A percentile compares a stretch with the other conserved stretches of the same genome.
These are phyloP conservation scores for Alternaria angustiovoidea DNA, from an alignment of 2,329 filamentous ascomycete species.

Conservation along the genomic window DNA sequence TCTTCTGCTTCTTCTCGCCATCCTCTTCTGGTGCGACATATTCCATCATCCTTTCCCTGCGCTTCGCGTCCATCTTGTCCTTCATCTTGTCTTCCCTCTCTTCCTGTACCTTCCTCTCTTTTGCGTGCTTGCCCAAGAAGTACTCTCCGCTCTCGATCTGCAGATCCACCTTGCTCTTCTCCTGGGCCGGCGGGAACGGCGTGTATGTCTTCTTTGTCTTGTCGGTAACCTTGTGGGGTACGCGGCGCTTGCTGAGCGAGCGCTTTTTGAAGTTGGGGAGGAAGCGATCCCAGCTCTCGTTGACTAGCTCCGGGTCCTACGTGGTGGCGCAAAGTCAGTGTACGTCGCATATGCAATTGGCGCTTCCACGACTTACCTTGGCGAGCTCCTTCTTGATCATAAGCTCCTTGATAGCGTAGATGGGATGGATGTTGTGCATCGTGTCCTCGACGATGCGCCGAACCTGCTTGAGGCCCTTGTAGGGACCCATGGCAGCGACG, in stretches of 20 bases:
- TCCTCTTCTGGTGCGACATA: conserved; percentile 88
- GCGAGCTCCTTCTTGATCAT: conserved; percentile 94
- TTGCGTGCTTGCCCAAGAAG: conserved; percentile 91
- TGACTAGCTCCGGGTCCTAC: conserved; percentile 77
- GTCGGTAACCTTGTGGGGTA: conserved; percentile 86
- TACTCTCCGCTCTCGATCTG: conserved; percentile 99
- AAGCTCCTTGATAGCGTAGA: conserved; percentile 93
- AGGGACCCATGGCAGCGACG: conserved; percentile 88
- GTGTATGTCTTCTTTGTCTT: conserved; percentile 96
- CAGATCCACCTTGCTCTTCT: conserved; percentile 98
- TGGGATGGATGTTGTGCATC: conserved; percentile 91
- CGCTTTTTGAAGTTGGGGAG: conserved; percentile 97
- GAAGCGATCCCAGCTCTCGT: conserved; percentile 95
- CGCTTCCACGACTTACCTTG: conserved; percentile 56
- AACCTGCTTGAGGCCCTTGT: conserved; percentile 92
- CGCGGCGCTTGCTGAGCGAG: conserved; percentile 81
- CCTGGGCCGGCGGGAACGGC: conserved; percentile 92
- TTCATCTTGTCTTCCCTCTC: conserved; percentile 85
- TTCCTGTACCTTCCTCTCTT: conserved; percentile 81
- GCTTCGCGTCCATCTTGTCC: conserved; percentile 86
- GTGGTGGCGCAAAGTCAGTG: neutral
- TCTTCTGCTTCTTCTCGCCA: conserved; percentile 61
- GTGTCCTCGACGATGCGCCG: conserved; percentile 87
- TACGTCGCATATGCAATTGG: neutral
- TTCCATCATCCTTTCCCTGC: conserved; percentile 82